phyloP scores from a whole-genome alignment of 164 flowering plant genomes.

The Umbilicus rupestris region DNA sequence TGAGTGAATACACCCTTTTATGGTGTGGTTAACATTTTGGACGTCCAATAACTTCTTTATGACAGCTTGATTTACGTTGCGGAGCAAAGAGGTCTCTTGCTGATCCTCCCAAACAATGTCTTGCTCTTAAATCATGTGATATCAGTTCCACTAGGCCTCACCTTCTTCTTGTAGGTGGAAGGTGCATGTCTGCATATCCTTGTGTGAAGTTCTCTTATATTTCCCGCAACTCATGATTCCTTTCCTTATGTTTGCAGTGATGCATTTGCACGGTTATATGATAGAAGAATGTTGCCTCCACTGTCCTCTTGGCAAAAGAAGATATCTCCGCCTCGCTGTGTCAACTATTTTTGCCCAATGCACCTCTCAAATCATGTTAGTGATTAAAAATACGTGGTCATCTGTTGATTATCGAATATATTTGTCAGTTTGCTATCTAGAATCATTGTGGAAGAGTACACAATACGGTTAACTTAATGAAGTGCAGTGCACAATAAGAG shows the following conservation, averaged over 20 bases:
- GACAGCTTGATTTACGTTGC: constrained; percentile 84
- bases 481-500: background rate
- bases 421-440: too few relatives aligned
- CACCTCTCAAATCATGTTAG: constrained; percentile 92
- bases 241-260: constrained; percentile 52
- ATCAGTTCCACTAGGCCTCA: constrained; percentile 88
- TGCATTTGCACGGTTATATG: constrained; percentile 93
- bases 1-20: constrained; percentile 19
- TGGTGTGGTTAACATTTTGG: background rate
- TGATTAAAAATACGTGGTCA: background rate
- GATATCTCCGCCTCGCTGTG: constrained; percentile 85
- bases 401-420: background rate
- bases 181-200: constrained; percentile 30
- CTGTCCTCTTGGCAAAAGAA: constrained; percentile 54
- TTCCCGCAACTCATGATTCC: constrained; percentile 5
- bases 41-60: constrained; percentile 4
- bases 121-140: constrained; percentile 81
- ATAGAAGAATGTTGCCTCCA: constrained; percentile 96
- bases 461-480: background rate
- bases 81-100: constrained; percentile 80
- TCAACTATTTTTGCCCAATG: constrained; percentile 90
- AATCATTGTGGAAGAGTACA: background rate
- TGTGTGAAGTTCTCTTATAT: background rate
- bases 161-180: constrained; percentile 93
- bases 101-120: constrained; percentile 73